Conservation (phyloP, 139 green algal species). For the Picochlorum sp. region DNA sequence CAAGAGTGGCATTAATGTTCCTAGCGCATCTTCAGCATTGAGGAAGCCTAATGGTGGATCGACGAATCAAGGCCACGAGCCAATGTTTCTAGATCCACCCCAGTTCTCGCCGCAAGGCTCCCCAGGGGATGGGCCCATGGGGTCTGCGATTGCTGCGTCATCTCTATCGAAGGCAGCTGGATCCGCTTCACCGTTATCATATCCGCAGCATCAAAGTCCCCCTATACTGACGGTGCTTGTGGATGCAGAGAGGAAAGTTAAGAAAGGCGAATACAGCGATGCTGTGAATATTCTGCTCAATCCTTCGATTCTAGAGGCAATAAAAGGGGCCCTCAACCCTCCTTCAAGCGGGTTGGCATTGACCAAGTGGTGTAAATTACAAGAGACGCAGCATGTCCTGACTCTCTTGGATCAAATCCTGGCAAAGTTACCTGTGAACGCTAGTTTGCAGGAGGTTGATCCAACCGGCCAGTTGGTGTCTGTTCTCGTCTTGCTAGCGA, state of each 20-base stretch:
- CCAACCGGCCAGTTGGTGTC: slow-evolving; percentile 1
- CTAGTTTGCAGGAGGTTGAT: not conserved
- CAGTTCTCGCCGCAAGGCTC: slow-evolving; percentile 15
- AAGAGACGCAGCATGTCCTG: slow-evolving; percentile 16
- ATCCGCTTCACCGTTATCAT: not conserved
- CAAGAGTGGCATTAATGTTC: too few relatives aligned
- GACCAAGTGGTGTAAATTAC: slow-evolving; percentile 15
- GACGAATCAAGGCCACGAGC: not conserved
- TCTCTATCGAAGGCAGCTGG: not conserved
- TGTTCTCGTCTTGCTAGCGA: slow-evolving; percentile 4
- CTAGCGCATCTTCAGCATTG: not conserved
- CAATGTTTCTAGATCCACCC: slow-evolving; percentile 13
- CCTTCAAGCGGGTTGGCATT: slow-evolving; percentile 7
- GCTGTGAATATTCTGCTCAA: not conserved
- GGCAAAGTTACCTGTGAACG: not conserved
- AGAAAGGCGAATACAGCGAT: not conserved
- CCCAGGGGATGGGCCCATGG: not conserved
- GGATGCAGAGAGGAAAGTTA: slow-evolving; percentile 11
- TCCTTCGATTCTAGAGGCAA: not conserved
- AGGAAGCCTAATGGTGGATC: not conserved
- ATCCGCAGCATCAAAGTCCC: not conserved
- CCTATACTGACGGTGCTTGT: slow-evolving; percentile 1
- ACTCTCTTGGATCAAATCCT: slow-evolving; percentile 13
- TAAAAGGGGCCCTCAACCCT: slow-evolving; percentile 18
- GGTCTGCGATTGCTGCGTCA: not conserved